Percentiles rank a stretch among this genome's conserved stretches.
These are phyloP conservation scores for Penicillium olsonii DNA, from an alignment of 2,329 filamentous ascomycete species.

Conservation along the genomic window DNA sequence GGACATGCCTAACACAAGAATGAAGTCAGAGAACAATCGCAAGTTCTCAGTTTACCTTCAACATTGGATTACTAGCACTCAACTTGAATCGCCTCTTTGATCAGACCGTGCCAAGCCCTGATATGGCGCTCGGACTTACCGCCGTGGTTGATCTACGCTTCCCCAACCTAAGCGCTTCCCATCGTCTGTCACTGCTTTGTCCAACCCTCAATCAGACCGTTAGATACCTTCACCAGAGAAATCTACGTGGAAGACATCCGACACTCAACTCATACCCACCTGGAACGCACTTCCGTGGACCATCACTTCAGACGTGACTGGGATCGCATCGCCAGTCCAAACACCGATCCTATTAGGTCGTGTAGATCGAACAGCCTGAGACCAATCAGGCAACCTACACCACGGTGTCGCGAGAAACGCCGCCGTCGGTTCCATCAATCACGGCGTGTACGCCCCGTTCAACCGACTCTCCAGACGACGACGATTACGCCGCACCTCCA, in stretches of 20 bases:
- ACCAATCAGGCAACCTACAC: constrained; percentile 9
- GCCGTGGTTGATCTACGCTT: constrained; percentile 16
- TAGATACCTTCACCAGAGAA: too few relatives aligned
- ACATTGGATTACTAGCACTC: too few relatives aligned
- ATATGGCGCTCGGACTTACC: constrained; percentile 19
- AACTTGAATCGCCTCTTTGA: too few relatives aligned
- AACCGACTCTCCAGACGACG: constrained; percentile 43
- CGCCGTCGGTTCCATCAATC: constrained; percentile 36
- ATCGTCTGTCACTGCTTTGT: not conserved
- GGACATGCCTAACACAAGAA: too few relatives aligned
- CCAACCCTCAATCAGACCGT: not conserved
- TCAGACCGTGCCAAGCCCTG: constrained; percentile 6
- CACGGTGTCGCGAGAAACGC: constrained; percentile 36
- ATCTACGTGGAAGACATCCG: not conserved
- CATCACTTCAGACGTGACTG: not conserved
- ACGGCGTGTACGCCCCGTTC: constrained; percentile 46
- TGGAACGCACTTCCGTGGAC: not conserved
- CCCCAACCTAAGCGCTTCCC: constrained; percentile 17
- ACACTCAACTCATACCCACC: not conserved
- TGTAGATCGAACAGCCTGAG: constrained; percentile 1
- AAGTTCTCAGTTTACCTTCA: too few relatives aligned
- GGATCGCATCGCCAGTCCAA: constrained; percentile 3
- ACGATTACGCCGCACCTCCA: constrained; percentile 42
- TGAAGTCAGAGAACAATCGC: not conserved
- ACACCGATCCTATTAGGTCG: not conserved